These are phyloP conservation scores for Rhododendron ovatum DNA, from an alignment of 148 eudicot genomes.

Conservation along the genomic window DNA sequence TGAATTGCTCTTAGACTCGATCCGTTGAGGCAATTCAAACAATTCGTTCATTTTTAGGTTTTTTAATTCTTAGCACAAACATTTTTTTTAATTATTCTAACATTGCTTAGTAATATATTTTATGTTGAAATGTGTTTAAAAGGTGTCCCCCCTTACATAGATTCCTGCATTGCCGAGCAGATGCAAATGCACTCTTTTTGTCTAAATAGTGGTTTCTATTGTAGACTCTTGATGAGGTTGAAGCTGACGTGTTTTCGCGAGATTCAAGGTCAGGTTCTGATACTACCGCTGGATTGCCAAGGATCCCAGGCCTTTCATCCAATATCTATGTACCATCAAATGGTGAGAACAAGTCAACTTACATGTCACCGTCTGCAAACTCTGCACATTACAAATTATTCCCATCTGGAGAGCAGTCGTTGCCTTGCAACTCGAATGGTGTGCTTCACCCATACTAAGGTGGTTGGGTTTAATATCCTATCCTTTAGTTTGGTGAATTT, in stretches of 20 bases:
- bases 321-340: neutral
- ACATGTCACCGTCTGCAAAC: neutral
- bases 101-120: too few relatives aligned
- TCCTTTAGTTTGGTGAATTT: neutral
- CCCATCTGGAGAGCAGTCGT: neutral
- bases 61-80: too few relatives aligned
- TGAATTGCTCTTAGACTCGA: too few relatives aligned
- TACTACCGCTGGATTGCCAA: slow-evolving; percentile 3
- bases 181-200: neutral
- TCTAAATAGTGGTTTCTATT: neutral
- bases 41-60: too few relatives aligned
- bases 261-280: neutral
- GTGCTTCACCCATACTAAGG: neutral
- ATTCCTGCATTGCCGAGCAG: too few relatives aligned
- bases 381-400: neutral
- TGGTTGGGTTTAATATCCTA: neutral
- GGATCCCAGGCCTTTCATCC: slow-evolving; percentile 4
- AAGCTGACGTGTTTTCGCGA: slow-evolving; percentile 7
- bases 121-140: too few relatives aligned
- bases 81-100: too few relatives aligned
- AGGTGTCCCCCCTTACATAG: too few relatives aligned
- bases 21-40: too few relatives aligned
- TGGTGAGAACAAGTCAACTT: slow-evolving; percentile 9
- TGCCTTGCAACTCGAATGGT: neutral
- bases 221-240: slow-evolving; percentile 18